phyloP scores from a whole-genome alignment of 2,329 filamentous ascomycete genomes.

The Fusarium odoratissimum region DNA sequence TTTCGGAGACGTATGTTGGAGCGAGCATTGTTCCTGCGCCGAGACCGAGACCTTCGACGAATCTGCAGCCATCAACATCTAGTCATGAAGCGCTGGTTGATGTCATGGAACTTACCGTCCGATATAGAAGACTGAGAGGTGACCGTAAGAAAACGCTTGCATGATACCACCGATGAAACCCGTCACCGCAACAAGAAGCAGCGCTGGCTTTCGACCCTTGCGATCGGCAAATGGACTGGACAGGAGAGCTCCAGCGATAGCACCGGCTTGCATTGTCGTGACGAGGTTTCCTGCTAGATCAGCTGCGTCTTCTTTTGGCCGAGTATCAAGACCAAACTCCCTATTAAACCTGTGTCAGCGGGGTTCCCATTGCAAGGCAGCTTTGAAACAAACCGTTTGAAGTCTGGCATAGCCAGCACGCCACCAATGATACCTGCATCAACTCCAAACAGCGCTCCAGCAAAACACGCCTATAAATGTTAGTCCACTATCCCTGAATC shows the following conservation, averaged over 20 bases:
- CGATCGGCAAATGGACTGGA: conserved; percentile 45
- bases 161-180: conserved; percentile 48
- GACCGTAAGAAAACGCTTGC: conserved; percentile 48
- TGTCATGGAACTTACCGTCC: conserved; percentile 32
- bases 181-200: conserved; percentile 45
- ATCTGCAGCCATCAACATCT: neutral
- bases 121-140: conserved; percentile 46
- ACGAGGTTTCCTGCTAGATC: conserved; percentile 45
- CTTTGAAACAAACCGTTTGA: conserved; percentile 18
- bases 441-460: conserved; percentile 42
- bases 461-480: conserved; percentile 30
- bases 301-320: conserved; percentile 20
- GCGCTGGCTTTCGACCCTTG: conserved; percentile 48
- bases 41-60: conserved; percentile 65
- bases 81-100: neutral
- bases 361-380: accelerated
- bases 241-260: conserved; percentile 40
- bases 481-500: neutral
- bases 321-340: conserved; percentile 41
- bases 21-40: conserved; percentile 67
- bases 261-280: conserved; percentile 46
- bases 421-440: conserved; percentile 47
- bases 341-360: neutral
- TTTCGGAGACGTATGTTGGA: conserved; percentile 71
- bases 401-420: conserved; percentile 45